These are phyloP conservation scores for Nemania sp. DNA, from an alignment of 2,329 filamentous ascomycete species.

Conservation along the genomic window DNA sequence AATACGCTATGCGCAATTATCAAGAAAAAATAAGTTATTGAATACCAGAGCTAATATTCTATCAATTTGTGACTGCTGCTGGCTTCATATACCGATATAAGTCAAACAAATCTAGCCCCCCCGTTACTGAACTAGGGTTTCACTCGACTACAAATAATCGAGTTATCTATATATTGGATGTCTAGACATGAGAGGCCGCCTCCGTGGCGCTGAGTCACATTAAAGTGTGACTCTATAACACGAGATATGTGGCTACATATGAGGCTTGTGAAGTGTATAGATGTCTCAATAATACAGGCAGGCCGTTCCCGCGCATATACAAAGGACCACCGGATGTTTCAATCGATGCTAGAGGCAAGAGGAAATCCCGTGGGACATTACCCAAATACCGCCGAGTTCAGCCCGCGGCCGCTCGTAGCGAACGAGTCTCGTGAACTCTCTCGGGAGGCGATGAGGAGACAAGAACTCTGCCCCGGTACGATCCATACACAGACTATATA, in stretches of 20 bases:
- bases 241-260: background rate
- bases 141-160: background rate
- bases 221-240: background rate
- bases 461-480: background rate
- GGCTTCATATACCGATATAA: background rate
- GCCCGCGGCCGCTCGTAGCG: background rate
- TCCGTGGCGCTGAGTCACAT: background rate
- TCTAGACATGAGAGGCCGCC: background rate
- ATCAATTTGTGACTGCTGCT: background rate
- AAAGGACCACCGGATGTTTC: background rate
- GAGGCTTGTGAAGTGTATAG: constrained; percentile 2
- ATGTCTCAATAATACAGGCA: background rate
- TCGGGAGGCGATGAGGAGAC: background rate
- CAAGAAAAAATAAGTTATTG: background rate
- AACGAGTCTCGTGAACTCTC: background rate
- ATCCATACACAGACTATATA: background rate
- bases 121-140: background rate
- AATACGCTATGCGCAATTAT: background rate
- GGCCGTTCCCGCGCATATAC: background rate
- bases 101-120: background rate
- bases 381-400: constrained; percentile 11
- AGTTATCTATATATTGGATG: background rate
- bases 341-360: background rate
- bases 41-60: no score
- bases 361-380: background rate